A percentile compares a stretch with the other conserved stretches of the same genome.
Evolutionary conservation across 2,329 filamentous ascomycete species (phyloP).

Genomic region (Neofusicoccum ribis): DNA sequence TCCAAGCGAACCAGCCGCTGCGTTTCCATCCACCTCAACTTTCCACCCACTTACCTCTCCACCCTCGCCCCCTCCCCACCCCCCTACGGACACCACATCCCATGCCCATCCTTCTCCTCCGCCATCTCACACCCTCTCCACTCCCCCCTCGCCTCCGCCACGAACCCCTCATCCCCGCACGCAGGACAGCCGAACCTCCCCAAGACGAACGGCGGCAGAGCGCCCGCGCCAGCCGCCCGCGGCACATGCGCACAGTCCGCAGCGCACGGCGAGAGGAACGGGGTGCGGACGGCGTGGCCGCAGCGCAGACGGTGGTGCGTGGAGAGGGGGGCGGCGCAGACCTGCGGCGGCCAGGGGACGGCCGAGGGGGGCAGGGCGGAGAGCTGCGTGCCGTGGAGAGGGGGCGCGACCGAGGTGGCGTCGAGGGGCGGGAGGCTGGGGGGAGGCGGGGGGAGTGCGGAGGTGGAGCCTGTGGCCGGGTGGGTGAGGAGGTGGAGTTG

Average conservation of each 20-base stretch:
- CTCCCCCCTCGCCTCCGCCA: neutral
- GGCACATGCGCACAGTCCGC: neutral
- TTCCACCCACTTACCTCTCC: neutral
- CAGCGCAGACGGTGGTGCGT: conserved; percentile 12
- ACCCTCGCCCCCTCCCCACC: too few relatives aligned
- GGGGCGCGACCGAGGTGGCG: neutral
- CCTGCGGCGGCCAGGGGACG: neutral
- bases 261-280: conserved; percentile 8
- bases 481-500: neutral
- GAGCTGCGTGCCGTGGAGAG: neutral
- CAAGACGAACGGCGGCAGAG: neutral
- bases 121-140: neutral
- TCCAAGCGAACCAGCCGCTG: too few relatives aligned
- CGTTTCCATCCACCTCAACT: neutral
- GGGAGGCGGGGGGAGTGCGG: neutral
- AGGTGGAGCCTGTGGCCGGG: neutral
- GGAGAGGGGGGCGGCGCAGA: conserved; percentile 5
- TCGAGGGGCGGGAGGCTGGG: neutral
- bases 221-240: neutral
- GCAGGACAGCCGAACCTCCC: neutral
- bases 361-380: neutral
- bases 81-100: neutral
- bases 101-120: neutral
- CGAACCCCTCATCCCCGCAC: neutral
- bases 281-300: neutral